These are phyloP conservation scores for Schizochytrium sp. DNA, from an alignment of 108 stramenopile genomes.

Conservation along the genomic window DNA sequence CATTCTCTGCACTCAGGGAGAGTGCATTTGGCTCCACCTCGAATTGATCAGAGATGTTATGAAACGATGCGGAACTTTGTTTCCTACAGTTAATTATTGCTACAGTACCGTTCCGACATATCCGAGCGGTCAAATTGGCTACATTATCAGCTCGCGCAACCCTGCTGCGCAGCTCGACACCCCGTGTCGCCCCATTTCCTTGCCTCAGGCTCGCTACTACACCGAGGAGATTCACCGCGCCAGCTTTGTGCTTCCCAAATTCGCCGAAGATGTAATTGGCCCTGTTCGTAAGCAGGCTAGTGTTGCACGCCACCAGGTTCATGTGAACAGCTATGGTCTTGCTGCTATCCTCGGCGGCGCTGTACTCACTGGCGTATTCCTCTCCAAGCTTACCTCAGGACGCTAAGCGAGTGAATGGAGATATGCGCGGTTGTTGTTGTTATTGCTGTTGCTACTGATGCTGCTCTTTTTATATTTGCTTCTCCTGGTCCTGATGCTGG, in stretches of 20 bases:
- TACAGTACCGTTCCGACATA: constrained; percentile 98
- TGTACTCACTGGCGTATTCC: neutral
- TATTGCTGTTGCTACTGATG: neutral
- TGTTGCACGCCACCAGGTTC: neutral
- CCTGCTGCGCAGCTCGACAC: neutral
- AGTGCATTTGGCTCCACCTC: constrained; percentile 96
- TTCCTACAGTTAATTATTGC: constrained; percentile 90
- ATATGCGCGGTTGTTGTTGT: neutral
- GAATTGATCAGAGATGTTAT: constrained; percentile 88
- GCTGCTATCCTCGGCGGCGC: neutral
- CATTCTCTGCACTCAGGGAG: constrained; percentile 96
- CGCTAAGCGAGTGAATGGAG: neutral
- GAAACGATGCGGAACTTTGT: constrained; percentile 78
- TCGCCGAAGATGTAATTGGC: constrained; percentile 69
- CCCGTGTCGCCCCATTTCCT: constrained; percentile 40
- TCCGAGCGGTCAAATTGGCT: constrained; percentile 97
- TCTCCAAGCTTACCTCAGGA: neutral
- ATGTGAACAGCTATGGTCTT: neutral
- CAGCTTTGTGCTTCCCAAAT: constrained; percentile 90
- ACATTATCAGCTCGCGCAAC: constrained; percentile 77
- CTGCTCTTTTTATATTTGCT: too few relatives aligned
- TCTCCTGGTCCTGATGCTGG: too few relatives aligned
- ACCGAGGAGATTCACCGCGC: constrained; percentile 89
- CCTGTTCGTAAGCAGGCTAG: constrained; percentile 30
- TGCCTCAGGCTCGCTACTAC: constrained; percentile 84